Evolutionary conservation across 139 green algal genomes (phyloP).

Genomic region (Eudorina sp.): DNA sequence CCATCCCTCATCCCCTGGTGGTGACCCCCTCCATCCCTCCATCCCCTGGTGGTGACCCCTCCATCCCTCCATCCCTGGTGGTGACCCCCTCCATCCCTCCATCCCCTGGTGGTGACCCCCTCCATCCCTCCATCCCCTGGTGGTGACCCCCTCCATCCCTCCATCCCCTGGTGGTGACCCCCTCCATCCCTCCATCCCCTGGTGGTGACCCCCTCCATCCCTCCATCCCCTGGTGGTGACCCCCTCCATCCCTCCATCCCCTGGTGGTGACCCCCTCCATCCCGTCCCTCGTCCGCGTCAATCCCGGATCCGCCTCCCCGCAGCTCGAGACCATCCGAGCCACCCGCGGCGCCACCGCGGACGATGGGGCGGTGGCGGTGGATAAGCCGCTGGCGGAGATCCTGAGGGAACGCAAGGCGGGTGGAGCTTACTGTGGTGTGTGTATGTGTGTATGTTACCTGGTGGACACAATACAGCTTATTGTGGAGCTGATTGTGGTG

Average conservation of each 20-base stretch:
- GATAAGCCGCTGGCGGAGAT: slow-evolving; percentile 83
- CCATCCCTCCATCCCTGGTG: too few species aligned
- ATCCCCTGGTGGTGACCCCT: too few species aligned
- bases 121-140: too few species aligned
- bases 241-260: neutral
- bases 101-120: too few species aligned
- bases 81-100: too few species aligned
- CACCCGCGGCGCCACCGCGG: slow-evolving; percentile 57
- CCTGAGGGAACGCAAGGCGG: slow-evolving; percentile 76
- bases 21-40: too few species aligned
- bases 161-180: neutral
- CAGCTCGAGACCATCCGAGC: slow-evolving; percentile 77
- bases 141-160: neutral
- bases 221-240: neutral
- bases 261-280: too few species aligned
- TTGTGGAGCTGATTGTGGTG: neutral
- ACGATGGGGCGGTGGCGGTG: slow-evolving; percentile 68
- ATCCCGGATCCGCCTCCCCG: too few species aligned
- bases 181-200: neutral
- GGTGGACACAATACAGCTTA: neutral
- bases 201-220: neutral
- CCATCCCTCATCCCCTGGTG: too few species aligned
- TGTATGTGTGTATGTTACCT: too few species aligned
- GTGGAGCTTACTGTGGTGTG: neutral
- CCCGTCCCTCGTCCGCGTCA: too few species aligned